These are phyloP conservation scores for Backusella australiensis DNA, from an alignment of 192 early-diverging fungal species.

Conservation along the genomic window DNA sequence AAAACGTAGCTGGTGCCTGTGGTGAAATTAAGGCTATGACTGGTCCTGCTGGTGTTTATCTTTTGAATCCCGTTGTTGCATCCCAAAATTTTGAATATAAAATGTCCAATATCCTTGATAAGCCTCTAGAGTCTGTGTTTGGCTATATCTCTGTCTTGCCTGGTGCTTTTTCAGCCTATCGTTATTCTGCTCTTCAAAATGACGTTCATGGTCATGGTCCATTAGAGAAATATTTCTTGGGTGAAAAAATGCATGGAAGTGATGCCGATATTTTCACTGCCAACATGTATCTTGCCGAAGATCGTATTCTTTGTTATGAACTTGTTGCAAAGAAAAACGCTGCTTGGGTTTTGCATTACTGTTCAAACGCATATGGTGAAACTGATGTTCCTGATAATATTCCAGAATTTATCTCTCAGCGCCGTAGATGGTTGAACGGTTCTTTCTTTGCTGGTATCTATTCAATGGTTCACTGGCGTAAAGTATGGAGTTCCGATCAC, in stretches of 20 bases:
- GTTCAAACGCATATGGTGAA: constrained; percentile 62
- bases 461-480: constrained; percentile 57
- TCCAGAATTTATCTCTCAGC: constrained; percentile 75
- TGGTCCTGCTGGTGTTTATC: constrained; percentile 53
- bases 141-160: constrained; percentile 95
- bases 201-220: constrained; percentile 55
- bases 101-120: constrained; percentile 72
- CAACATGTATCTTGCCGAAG: constrained; percentile 68
- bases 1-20: constrained; percentile 76
- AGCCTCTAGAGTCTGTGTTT: constrained; percentile 84
- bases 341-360: constrained; percentile 71
- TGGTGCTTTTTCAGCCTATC: constrained; percentile 81
- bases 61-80: constrained; percentile 72
- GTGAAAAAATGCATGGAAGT: constrained; percentile 61
- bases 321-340: constrained; percentile 68
- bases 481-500: constrained; percentile 70
- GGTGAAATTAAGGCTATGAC: constrained; percentile 77
- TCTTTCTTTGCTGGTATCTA: constrained; percentile 83
- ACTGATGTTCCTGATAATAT: constrained; percentile 75
- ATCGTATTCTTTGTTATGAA: constrained; percentile 82
- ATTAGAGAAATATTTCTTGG: constrained; percentile 72
- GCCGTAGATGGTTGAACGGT: constrained; percentile 82
- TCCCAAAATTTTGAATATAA: constrained; percentile 87
- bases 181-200: constrained; percentile 68
- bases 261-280: constrained; percentile 60